Percentiles rank a stretch among this genome's conserved stretches.
phyloP scores from a whole-genome alignment of 306 rosid genomes.

The Cucumis sativus region Cucumber_9930_V3 NC_026658.2:25335001-25335500 shows the following conservation, averaged over 20 bases:
- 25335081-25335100: not conserved
- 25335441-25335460: not conserved
- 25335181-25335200: not conserved
- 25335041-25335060: not conserved
- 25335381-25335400: too few species aligned
- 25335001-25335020: not conserved
- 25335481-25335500: not conserved
- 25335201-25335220: not conserved
- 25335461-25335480: not conserved
- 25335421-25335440: not conserved
- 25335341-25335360: not conserved
- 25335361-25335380: not conserved
- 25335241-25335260: not conserved
- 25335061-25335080: not conserved
- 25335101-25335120: not conserved
- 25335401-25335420: not conserved
- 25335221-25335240: not conserved
- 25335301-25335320: too few species aligned
- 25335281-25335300: too few species aligned
- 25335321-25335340: too few species aligned
- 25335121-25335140: not conserved
- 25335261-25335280: not conserved
- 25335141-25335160: not conserved
- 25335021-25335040: not conserved
- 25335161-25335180: not conserved